phyloP scores from a whole-genome alignment of 768 basidiomycete genomes.

The Omphalotus guepiniiformis region DNA sequence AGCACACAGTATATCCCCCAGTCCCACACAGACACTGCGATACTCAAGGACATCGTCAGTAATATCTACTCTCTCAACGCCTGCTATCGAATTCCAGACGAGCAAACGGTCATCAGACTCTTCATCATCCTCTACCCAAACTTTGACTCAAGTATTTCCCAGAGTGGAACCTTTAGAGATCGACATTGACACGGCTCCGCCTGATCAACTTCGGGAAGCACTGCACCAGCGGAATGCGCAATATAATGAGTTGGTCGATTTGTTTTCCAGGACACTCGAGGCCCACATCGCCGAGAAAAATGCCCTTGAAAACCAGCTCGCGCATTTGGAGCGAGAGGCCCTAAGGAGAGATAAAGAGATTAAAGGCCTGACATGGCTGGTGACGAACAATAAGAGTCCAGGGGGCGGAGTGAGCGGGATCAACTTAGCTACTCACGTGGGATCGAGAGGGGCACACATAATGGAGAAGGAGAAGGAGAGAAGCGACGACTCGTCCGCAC shows the following conservation, averaged over 20 bases:
- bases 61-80: neutral
- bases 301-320: constrained; percentile 48
- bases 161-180: constrained; percentile 8
- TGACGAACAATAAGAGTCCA: too few species aligned
- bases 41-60: too few species aligned
- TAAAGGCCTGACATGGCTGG: constrained; percentile 61
- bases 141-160: constrained; percentile 1
- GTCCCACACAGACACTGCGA: neutral
- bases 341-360: constrained; percentile 59
- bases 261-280: constrained; percentile 48
- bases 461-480: constrained; percentile 3
- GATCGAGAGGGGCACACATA: constrained; percentile 2
- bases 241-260: constrained; percentile 49
- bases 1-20: constrained; percentile 9
- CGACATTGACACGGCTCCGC: constrained; percentile 37
- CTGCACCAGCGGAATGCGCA: constrained; percentile 46
- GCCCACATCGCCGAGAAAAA: constrained; percentile 49
- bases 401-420: constrained; percentile 21
- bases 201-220: constrained; percentile 48
- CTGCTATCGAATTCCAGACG: neutral
- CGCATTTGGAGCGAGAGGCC: constrained; percentile 50
- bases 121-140: constrained; percentile 3
- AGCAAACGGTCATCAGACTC: neutral
- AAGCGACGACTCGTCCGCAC: constrained; percentile 7
- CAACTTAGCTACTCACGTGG: constrained; percentile 20